Conservation (phyloP, 176 grass and related monocot genomes). For the Tillandsia fasciculata region DNA sequence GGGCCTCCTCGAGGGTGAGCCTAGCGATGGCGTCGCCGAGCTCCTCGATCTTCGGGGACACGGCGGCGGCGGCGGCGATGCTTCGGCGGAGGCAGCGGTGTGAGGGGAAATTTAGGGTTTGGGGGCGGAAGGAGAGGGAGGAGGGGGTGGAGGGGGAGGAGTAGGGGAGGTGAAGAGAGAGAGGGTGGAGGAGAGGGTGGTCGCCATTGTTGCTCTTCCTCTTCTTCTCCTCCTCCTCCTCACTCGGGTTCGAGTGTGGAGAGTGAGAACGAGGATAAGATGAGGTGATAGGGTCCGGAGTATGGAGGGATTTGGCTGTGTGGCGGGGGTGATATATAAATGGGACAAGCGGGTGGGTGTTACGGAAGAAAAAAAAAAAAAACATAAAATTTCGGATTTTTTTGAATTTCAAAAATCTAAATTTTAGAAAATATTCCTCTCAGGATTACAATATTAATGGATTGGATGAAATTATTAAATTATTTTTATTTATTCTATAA, state of each 20-base stretch:
- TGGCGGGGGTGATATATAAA: background rate
- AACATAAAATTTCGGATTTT: too few species aligned
- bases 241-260: background rate
- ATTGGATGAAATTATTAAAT: too few species aligned
- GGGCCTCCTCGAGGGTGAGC: conserved; percentile 82
- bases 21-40: conserved; percentile 57
- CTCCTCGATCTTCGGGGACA: conserved; percentile 53
- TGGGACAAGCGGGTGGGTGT: background rate
- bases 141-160: conserved; percentile 4
- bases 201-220: conserved; percentile 12
- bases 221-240: background rate
- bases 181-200: conserved; percentile 49
- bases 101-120: background rate
- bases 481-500: too few species aligned
- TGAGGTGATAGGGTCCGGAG: conserved; percentile 3
- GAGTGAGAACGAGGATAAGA: conserved; percentile 36
- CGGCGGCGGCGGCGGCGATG: conserved; percentile 24
- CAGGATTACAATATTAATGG: too few species aligned
- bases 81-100: conserved; percentile 11
- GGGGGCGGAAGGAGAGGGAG: conserved; percentile 9
- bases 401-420: background rate
- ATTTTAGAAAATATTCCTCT: background rate
- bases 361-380: background rate
- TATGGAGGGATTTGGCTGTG: background rate
- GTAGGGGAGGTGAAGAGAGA: conserved; percentile 41